Evolutionary conservation across 306 rosid species (phyloP).

Genomic region (apple (Malus domestica)): DNA sequence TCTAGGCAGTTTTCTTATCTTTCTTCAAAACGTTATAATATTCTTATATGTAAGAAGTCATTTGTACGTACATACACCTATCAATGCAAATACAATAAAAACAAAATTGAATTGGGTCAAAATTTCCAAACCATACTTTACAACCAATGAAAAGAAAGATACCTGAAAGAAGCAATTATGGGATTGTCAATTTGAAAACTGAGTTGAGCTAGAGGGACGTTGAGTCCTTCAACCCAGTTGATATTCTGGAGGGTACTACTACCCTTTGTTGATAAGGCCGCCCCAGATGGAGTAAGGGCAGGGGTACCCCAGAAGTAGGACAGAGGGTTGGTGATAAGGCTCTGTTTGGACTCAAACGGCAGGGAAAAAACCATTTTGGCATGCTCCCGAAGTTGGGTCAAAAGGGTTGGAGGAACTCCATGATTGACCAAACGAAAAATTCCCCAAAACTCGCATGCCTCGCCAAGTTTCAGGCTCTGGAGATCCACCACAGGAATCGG

Average conservation of each 20-base stretch:
- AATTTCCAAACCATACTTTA: neutral
- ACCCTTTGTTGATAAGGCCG: conserved; percentile 14
- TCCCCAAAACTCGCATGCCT: conserved; percentile 65
- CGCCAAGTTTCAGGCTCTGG: conserved; percentile 13
- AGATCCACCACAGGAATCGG: conserved; percentile 51
- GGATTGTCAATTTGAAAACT: conserved; percentile 28
- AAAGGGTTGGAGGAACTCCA: conserved; percentile 48
- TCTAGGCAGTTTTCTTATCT: neutral
- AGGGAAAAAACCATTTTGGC: conserved; percentile 31
- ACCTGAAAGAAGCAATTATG: conserved; percentile 41
- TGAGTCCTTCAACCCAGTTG: conserved; percentile 61
- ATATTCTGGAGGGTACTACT: conserved; percentile 11
- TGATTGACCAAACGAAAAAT: conserved; percentile 66
- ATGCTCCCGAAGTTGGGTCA: conserved; percentile 30
- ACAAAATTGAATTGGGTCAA: neutral
- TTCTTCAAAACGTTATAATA: neutral
- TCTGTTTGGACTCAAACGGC: conserved; percentile 46
- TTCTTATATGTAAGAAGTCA: neutral
- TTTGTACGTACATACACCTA: too few species aligned
- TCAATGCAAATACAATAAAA: neutral
- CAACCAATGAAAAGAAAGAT: neutral
- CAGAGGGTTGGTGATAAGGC: conserved; percentile 27
- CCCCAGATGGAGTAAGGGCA: conserved; percentile 45
- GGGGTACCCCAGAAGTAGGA: conserved; percentile 77
- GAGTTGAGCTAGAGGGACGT: conserved; percentile 41